These are phyloP conservation scores for Cyberlindnera bimundalis DNA, from an alignment of 805 yeast genomes.

Conservation along the genomic window DNA sequence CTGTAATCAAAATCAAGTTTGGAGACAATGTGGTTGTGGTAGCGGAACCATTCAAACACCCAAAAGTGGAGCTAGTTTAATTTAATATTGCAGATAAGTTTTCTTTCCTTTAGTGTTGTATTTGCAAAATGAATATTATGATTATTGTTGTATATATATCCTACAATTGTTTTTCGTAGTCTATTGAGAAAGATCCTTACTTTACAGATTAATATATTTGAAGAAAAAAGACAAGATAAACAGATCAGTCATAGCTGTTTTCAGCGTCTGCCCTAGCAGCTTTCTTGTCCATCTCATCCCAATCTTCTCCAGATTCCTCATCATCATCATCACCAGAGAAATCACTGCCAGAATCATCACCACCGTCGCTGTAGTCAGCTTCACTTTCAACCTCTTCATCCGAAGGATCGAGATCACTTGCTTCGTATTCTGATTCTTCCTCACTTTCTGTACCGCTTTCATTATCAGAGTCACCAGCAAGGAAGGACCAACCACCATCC, in stretches of 20 bases:
- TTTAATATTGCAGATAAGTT: no score
- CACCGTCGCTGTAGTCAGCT: constrained; percentile 33
- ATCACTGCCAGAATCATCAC: constrained; percentile 30
- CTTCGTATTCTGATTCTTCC: constrained; percentile 57
- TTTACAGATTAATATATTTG: background rate
- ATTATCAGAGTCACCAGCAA: constrained; percentile 82
- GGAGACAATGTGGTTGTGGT: constrained; percentile 18
- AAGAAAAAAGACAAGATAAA: background rate
- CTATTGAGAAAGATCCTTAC: no score
- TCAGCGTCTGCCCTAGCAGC: constrained; percentile 35
- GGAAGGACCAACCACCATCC: constrained; percentile 96
- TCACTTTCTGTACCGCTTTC: constrained; percentile 63
- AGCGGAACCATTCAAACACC: constrained; percentile 27
- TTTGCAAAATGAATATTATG: no score
- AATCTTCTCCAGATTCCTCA: constrained; percentile 39
- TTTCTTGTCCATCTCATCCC: constrained; percentile 29
- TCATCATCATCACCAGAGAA: constrained; percentile 36
- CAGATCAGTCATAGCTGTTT: constrained; percentile 42
- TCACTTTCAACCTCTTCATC: constrained; percentile 41
- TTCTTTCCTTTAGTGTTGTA: no score
- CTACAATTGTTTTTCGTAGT: background rate
- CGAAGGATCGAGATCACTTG: constrained; percentile 40
- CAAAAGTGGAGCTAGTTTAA: constrained; percentile 19
- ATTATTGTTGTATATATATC: no score
- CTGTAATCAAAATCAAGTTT: constrained; percentile 25